These are phyloP conservation scores for Pseudohalonectria lignicola DNA, from an alignment of 2,329 filamentous ascomycete genomes.

Conservation along the genomic window DNA sequence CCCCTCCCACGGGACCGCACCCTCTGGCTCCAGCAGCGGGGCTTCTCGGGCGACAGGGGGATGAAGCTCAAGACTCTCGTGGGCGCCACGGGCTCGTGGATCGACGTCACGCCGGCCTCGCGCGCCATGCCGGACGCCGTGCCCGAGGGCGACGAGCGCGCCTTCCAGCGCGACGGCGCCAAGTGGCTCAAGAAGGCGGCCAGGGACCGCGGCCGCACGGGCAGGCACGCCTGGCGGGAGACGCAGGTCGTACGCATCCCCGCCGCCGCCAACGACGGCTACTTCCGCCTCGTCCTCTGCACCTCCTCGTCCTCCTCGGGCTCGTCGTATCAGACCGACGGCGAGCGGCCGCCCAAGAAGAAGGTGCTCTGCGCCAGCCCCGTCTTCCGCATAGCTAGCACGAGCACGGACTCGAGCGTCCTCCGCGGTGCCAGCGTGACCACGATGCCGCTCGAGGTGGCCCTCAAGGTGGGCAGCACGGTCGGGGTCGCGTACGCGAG, in stretches of 20 bases:
- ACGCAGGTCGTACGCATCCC: constrained; percentile 57
- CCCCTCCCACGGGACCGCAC: constrained; percentile 45
- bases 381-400: constrained; percentile 58
- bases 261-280: constrained; percentile 51
- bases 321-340: constrained; percentile 1
- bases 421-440: constrained; percentile 53
- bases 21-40: constrained; percentile 58
- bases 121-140: constrained; percentile 36
- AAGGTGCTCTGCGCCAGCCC: constrained; percentile 55
- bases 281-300: constrained; percentile 57
- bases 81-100: constrained; percentile 47
- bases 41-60: constrained; percentile 57
- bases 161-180: constrained; percentile 55
- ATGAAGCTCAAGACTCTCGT: constrained; percentile 55
- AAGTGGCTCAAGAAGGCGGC: constrained; percentile 49
- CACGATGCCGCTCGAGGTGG: constrained; percentile 56
- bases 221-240: constrained; percentile 43
- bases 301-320: constrained; percentile 19
- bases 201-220: constrained; percentile 26
- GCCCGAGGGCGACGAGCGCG: constrained; percentile 46
- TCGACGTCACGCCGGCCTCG: constrained; percentile 53
- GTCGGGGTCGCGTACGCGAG: constrained; percentile 33
- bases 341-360: constrained; percentile 25
- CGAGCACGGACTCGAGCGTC: constrained; percentile 47
- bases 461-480: constrained; percentile 43